Evolutionary conservation across 805 yeast genomes (phyloP).

Genomic region (Kodamaea lidongshanica): DNA sequence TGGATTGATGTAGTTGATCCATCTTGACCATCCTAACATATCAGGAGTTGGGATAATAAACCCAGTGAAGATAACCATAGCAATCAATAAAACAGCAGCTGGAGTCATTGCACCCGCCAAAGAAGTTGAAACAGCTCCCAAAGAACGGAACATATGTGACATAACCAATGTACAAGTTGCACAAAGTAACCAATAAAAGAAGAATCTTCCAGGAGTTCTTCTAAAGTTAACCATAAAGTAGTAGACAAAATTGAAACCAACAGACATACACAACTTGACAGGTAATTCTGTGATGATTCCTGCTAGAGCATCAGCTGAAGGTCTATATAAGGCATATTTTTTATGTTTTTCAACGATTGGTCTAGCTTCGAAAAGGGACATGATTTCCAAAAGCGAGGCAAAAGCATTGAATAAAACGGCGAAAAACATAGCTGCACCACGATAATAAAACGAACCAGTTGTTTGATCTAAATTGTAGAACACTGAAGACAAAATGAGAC

Average conservation of each 20-base stretch:
- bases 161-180: conserved; percentile 16
- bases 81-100: conserved; percentile 17
- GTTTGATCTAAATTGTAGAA: conserved; percentile 45
- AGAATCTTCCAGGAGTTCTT: conserved; percentile 31
- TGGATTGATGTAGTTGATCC: conserved; percentile 58
- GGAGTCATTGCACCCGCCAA: conserved; percentile 23
- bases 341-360: conserved; percentile 66
- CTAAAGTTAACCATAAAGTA: conserved; percentile 48
- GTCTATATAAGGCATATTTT: conserved; percentile 63
- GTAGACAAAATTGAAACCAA: conserved; percentile 23
- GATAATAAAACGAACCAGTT: conserved; percentile 45
- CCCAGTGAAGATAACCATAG: conserved; percentile 54
- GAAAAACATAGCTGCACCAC: conserved; percentile 45
- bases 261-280: conserved; percentile 38
- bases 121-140: conserved; percentile 21
- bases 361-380: conserved; percentile 51
- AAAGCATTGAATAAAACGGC: conserved; percentile 45
- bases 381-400: conserved; percentile 52
- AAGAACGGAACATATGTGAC: conserved; percentile 20
- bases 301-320: conserved; percentile 66
- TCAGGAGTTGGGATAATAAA: conserved; percentile 53
- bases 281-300: conserved; percentile 57
- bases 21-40: conserved; percentile 69
- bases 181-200: conserved; percentile 32
- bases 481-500: conserved; percentile 55